These are phyloP conservation scores for Coniochaeta sp. DNA, from an alignment of 2,329 filamentous ascomycete species.

Conservation along the genomic window DNA sequence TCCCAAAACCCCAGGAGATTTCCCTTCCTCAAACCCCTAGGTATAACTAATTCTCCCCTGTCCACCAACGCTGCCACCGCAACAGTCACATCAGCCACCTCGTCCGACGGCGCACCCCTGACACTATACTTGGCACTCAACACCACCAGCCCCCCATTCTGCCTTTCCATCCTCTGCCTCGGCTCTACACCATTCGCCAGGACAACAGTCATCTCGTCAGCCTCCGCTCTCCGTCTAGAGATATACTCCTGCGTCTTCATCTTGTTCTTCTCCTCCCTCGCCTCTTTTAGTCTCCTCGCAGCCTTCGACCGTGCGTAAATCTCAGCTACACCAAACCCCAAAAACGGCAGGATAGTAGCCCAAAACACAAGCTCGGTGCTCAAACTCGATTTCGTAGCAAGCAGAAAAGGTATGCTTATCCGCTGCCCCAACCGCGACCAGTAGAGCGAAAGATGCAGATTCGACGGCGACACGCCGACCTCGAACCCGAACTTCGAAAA, in stretches of 20 bases:
- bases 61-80: constrained; percentile 39
- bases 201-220: constrained; percentile 36
- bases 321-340: constrained; percentile 30
- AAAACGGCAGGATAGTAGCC: constrained; percentile 30
- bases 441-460: constrained; percentile 37
- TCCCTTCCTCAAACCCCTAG: constrained; percentile 33
- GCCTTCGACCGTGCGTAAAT: constrained; percentile 15
- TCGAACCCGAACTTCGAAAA: constrained; percentile 38
- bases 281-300: neutral
- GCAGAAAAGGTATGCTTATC: constrained; percentile 34
- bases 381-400: constrained; percentile 23
- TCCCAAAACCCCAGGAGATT: constrained; percentile 45
- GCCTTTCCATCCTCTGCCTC: constrained; percentile 26
- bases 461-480: constrained; percentile 31
- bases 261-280: neutral
- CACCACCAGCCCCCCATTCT: constrained; percentile 37
- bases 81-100: constrained; percentile 43
- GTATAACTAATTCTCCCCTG: constrained; percentile 28
- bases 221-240: constrained; percentile 31
- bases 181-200: constrained; percentile 32
- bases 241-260: constrained; percentile 18
- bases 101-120: constrained; percentile 24
- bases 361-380: constrained; percentile 27
- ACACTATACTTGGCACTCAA: constrained; percentile 41
- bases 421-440: constrained; percentile 39